phyloP scores from a whole-genome alignment of 805 yeast genomes.

The Saturnispora zaruensis region DNA sequence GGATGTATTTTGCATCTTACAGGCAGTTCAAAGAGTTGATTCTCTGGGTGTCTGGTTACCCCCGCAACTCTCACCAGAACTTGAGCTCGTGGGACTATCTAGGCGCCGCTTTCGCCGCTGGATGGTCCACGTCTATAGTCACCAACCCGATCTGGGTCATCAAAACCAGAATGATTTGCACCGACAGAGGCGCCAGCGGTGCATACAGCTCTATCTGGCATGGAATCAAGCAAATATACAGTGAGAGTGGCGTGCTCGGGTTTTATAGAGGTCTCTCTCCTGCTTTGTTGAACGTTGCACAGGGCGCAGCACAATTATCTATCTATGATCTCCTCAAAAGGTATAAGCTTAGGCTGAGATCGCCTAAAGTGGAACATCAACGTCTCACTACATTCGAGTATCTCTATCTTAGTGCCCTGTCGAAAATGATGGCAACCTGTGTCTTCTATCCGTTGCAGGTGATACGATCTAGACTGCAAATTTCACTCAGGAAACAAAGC shows the following conservation, averaged over 20 bases:
- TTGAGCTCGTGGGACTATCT: slow-evolving; percentile 41
- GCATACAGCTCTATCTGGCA: slow-evolving; percentile 52
- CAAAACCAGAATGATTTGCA: slow-evolving; percentile 78
- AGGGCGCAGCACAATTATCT: slow-evolving; percentile 83
- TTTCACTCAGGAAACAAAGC: slow-evolving; percentile 27
- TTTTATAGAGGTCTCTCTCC: slow-evolving; percentile 80
- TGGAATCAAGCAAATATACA: slow-evolving; percentile 44
- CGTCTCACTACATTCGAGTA: slow-evolving; percentile 45
- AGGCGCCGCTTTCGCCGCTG: slow-evolving; percentile 58
- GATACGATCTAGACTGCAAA: slow-evolving; percentile 67
- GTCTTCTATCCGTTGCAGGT: slow-evolving; percentile 80
- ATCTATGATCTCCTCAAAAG: slow-evolving; percentile 72
- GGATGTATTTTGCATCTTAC: slow-evolving; percentile 73
- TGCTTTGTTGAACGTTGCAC: slow-evolving; percentile 71
- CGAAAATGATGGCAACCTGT: slow-evolving; percentile 62
- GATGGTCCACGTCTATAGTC: slow-evolving; percentile 59
- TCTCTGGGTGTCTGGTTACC: slow-evolving; percentile 5
- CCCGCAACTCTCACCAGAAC: slow-evolving; percentile 24
- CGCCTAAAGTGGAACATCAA: slow-evolving; percentile 12
- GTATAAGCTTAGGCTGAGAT: slow-evolving; percentile 15
- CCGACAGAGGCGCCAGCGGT: slow-evolving; percentile 33
- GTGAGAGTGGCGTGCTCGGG: slow-evolving; percentile 53
- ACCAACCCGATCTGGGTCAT: slow-evolving; percentile 96
- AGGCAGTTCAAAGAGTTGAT: slow-evolving; percentile 42
- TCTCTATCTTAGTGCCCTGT: slow-evolving; percentile 53